Evolutionary conservation across 192 early-diverging fungal genomes (phyloP).

Genomic region (Funneliformis mosseae): DNA sequence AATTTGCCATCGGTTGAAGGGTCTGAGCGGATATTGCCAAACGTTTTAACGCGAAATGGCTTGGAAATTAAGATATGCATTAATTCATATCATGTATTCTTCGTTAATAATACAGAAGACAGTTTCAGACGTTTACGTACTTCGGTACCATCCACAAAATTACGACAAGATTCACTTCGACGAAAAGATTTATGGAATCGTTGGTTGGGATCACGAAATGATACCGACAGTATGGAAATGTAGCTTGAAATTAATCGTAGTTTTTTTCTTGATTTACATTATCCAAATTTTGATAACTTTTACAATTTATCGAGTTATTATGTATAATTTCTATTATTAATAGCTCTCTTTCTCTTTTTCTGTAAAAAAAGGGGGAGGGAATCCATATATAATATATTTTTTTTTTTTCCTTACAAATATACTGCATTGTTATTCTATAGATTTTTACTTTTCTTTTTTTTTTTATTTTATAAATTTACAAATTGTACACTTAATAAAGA

Average conservation of each 20-base stretch:
- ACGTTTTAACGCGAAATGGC: conserved; percentile 71
- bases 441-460: no score
- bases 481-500: no score
- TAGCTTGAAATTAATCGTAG: not conserved
- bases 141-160: conserved; percentile 8
- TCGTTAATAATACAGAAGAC: conserved; percentile 93
- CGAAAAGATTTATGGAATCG: conserved; percentile 14
- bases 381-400: no score
- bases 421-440: no score
- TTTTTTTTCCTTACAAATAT: no score
- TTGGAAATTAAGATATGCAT: conserved; percentile 96
- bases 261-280: not conserved
- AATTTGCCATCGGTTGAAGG: conserved; percentile 34
- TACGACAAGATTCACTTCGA: conserved; percentile 11
- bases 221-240: not conserved
- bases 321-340: no score
- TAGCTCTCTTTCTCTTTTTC: no score
- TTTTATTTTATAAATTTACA: no score
- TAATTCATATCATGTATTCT: conserved; percentile 98
- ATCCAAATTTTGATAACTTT: not conserved
- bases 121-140: conserved; percentile 61
- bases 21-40: conserved; percentile 47
- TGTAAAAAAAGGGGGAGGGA: no score
- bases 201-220: conserved; percentile 10
- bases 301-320: no score